phyloP scores from a whole-genome alignment of 345 rosid genomes.

The Murraya koenigii region DNA sequence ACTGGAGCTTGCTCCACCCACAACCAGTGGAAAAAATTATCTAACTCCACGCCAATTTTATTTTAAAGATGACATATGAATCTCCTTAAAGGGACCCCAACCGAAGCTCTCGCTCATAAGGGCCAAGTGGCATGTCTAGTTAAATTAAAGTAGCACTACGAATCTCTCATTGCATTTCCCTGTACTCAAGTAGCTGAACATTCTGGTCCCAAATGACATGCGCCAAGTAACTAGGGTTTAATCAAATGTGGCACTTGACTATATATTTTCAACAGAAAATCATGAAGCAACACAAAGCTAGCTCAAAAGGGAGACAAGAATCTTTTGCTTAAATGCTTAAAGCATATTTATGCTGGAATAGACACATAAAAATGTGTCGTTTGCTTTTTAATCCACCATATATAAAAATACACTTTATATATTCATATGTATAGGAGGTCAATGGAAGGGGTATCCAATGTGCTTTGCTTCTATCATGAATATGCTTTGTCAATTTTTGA shows the following conservation, averaged over 20 bases:
- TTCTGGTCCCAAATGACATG: not conserved
- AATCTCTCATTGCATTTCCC: not conserved
- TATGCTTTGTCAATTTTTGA: not conserved
- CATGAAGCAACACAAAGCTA: not conserved
- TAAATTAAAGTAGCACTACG: not conserved
- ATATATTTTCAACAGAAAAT: not conserved
- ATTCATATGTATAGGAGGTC: not conserved
- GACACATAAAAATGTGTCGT: not conserved
- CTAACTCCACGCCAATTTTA: no score
- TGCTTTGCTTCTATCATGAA: not conserved
- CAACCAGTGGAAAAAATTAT: no score
- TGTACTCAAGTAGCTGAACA: not conserved
- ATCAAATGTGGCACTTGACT: not conserved
- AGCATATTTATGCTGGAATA: not conserved
- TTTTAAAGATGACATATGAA: no score
- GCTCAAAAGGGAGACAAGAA: slow-evolving; percentile 5
- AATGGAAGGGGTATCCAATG: slow-evolving; percentile 16
- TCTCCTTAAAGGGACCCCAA: no score
- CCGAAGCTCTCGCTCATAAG: no score
- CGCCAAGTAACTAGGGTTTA: not conserved
- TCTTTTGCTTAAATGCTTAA: slow-evolving; percentile 3
- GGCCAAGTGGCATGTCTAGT: no score
- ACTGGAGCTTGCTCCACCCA: no score
- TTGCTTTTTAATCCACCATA: slow-evolving; percentile 8
- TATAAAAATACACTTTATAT: not conserved